phyloP scores from a whole-genome alignment of 2,329 filamentous ascomycete genomes.

The Aspergillus intermedius region DNA sequence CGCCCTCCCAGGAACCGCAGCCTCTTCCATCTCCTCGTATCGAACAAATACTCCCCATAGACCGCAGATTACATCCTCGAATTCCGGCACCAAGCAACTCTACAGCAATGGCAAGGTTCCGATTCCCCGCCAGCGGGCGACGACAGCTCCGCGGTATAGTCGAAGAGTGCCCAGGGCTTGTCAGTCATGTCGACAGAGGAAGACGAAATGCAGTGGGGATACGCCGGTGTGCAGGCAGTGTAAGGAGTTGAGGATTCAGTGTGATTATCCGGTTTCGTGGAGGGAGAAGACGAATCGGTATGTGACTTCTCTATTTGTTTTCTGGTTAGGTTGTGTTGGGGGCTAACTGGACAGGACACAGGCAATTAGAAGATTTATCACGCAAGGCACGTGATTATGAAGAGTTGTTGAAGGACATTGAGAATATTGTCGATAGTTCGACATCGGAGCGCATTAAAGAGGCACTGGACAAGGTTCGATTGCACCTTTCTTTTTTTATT shows the following conservation, averaged over 20 bases:
- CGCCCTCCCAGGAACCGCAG: background rate
- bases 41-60: background rate
- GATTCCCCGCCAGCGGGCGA: constrained; percentile 22
- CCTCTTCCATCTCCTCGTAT: background rate
- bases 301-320: constrained; percentile 9
- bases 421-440: constrained; percentile 24
- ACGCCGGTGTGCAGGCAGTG: constrained; percentile 37
- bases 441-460: constrained; percentile 30
- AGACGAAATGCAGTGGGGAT: constrained; percentile 41
- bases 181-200: constrained; percentile 36
- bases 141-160: constrained; percentile 12
- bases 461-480: constrained; percentile 32
- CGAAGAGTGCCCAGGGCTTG: constrained; percentile 34
- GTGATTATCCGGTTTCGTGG: constrained; percentile 35
- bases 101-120: constrained; percentile 21
- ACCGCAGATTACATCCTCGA: background rate
- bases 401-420: constrained; percentile 31
- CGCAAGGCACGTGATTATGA: constrained; percentile 33
- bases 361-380: constrained; percentile 30
- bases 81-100: constrained; percentile 10
- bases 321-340: background rate
- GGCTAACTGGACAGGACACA: constrained; percentile 3
- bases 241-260: constrained; percentile 29
- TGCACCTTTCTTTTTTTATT: background rate
- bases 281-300: constrained; percentile 35